Evolutionary conservation across 768 basidiomycete species (phyloP), one percentile per base, ranked within the genome.

Genomic region (Pleurotus ostreatus): DNA sequence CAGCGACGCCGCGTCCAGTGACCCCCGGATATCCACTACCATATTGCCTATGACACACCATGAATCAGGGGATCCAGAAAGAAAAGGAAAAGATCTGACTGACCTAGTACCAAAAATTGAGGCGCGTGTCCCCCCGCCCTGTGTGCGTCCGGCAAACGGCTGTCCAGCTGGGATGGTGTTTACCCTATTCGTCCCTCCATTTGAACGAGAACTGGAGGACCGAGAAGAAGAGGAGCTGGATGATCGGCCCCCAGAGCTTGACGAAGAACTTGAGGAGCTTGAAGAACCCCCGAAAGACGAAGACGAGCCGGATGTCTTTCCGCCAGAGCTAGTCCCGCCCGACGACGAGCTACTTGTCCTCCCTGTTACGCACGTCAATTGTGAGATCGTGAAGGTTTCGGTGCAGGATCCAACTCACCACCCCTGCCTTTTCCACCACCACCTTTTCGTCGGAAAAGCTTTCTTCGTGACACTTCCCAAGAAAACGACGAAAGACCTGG

Each of bases 21-120:
- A 74, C 22, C 1, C 81, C 80, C 37, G 84, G 84, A 62, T 87
- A 86, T 2, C 86, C 85, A 59, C 83, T 86, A 5, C 85, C 85
- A 58, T 85, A 86, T 3, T 63, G 57, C 26, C 84, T 86, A 55
- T 0, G 53, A 2, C 45, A 40, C 34, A 46, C 15, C 46, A 41
- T 58, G 49, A 46, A 40, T 23, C 34, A 51, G 54, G 6, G 66
- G 45, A 57, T 26, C 13, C 20, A 37, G 38, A 4, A 13, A 45
- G 15, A 12, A 49, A 1, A 40, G 40, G 43, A 45, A 9, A 8
- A 12, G 1, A 46, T 26, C 22, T 58, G 54, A 63, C 73, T 41
- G 44, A 82, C 81, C 68, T 67, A 5, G 68, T 70, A 2, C 82
- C 82, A 51, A 61, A 79, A 0, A 82, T 62, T 46, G 80, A 66